Base-by-base conservation (phyloP, 495 filamentous ascomycete species). In the Aspergillus affinis region DNA sequence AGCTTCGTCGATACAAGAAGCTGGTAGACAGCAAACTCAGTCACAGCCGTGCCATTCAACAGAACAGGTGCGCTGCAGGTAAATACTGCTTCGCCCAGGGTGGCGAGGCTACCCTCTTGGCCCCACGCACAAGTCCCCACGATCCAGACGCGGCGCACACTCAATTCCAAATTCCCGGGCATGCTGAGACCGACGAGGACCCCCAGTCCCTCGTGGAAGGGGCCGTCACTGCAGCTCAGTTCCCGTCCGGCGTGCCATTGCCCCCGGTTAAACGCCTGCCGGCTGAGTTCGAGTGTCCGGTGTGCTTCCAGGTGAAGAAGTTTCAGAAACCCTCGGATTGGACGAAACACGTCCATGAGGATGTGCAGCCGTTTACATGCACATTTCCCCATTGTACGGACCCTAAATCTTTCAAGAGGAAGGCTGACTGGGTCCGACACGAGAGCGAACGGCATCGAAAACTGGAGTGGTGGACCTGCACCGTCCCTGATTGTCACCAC, bases 301-400 rank as follows among this genome's bases (percentile, higher is more conserved):
- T 97, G 20, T 97, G 93, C 74, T 97, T 92, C 78, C 84, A 88
- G 65, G 84, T 89, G 48, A 96, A 96, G 74, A 92, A 88, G 61
- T 92, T 96, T 69, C 84, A 88, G 64, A 98, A 98, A 73, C 93
- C 93, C 30, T 97, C 93, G 0, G 93, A 98, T 74, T 98, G 93
- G 93, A 95, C 93, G 15, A 98, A 98, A 70, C 93, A 98, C 66
- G 90, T 98, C 6, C 91, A 96, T 67, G 93, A 98, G 71, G 93
- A 98, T 69, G 85, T 97, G 12, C 90, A 95, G 68, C 93, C 93
- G 5, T 98, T 97, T 65, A 96, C 92, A 9, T 98, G 93, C 74
- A 98, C 92, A 0, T 97, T 94, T 73, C 83, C 86, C 13, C 77
- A 86, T 26, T 98, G 93, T 73, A 83, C 79, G 29, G 92, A 96